Base-by-base conservation (phyloP, 2,329 filamentous ascomycete species). In the Cercospora sp. region DNA sequence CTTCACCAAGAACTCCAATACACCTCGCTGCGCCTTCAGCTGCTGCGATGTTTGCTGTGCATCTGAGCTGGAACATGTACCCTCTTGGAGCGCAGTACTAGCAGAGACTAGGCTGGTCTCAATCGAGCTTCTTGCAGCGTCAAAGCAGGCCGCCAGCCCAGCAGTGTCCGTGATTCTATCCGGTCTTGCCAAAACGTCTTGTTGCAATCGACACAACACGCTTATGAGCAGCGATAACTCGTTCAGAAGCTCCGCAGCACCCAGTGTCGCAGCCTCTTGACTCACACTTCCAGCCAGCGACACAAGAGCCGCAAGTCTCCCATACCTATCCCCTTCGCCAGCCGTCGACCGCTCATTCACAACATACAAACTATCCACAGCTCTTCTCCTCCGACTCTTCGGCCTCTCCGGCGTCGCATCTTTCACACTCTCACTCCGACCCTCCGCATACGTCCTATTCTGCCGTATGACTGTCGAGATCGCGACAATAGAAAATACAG, bases 401-500 rank as follows among this genome's bases (percentile, higher is more conserved):
- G 65, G 55, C 30, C 51, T 26, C 12, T 20, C 3, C 33, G 28
- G 36, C 16, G 13, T 18, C 13, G 36, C n/a, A 16, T 45, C 16
- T 42, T 5, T 36, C 33, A 36, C 30, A n/a, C 6, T 55, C n/a
- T 39, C 30, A 42, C 12, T 60, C 31, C 33, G 28, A 39, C 18
- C n/a, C 26, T 28, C 39, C n/a, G 1, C 16, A 57, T 12, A 5
- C 20, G 7, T 42, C 26, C 30, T 53, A 8, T 12, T 72, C 23
- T 68, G 72, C 30, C 64, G 67, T 72, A 72, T 72, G 13, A 72
- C 62, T 8, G 70, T 69, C 9, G 73, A 69, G 4, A 74, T 64
- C 4, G 73, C 73, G 2, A 75, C 63, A 18, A 73, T 57, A 6
- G 74, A 75, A 57, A 75, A 73, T 10, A 72, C 70, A 20, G 72